Evolutionary conservation across 495 filamentous ascomycete genomes (phyloP).

Genomic region (Tuber indicum): DNA sequence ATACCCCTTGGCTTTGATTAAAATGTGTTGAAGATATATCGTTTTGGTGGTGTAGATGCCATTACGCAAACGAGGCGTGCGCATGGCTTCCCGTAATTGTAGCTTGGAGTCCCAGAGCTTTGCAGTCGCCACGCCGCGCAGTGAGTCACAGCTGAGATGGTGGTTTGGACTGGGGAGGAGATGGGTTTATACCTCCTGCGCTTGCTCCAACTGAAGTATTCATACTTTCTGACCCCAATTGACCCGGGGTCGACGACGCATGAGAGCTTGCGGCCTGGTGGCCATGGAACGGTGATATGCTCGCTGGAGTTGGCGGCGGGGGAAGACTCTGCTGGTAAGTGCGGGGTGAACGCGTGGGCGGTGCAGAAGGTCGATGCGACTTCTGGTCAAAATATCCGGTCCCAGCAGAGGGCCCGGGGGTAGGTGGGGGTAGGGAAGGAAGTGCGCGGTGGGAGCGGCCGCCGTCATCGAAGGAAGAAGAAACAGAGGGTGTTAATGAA

Average conservation of each 20-base stretch:
- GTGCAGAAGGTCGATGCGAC: slow-evolving; percentile 30
- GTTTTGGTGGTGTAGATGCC: slow-evolving; percentile 10
- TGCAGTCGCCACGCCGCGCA: slow-evolving; percentile 7
- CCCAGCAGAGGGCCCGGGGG: slow-evolving; percentile 18
- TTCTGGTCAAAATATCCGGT: slow-evolving; percentile 41
- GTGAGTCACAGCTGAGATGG: slow-evolving; percentile 28
- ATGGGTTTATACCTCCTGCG: slow-evolving; percentile 16
- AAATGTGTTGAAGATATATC: slow-evolving; percentile 10
- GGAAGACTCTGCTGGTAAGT: slow-evolving; percentile 28
- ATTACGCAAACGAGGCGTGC: slow-evolving; percentile 19
- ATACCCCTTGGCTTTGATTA: slow-evolving; percentile 22
- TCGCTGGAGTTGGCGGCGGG: slow-evolving; percentile 28
- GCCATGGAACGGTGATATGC: slow-evolving; percentile 25
- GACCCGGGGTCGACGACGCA: slow-evolving; percentile 19
- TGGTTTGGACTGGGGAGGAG: slow-evolving; percentile 17
- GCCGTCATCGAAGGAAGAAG: slow-evolving; percentile 29
- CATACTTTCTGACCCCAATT: slow-evolving; percentile 20
- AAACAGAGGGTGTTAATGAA: slow-evolving; percentile 25
- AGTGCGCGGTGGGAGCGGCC: slow-evolving; percentile 36
- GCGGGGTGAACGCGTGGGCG: slow-evolving; percentile 34
- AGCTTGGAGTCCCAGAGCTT: slow-evolving; percentile 19
- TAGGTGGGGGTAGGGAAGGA: slow-evolving; percentile 31
- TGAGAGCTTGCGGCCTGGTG: slow-evolving; percentile 31
- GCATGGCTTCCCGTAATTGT: slow-evolving; percentile 12
- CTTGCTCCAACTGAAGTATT: slow-evolving; percentile 12